phyloP scores from a whole-genome alignment of 371 early-diverging fungal species.

The Mucor saturninus region DNA sequence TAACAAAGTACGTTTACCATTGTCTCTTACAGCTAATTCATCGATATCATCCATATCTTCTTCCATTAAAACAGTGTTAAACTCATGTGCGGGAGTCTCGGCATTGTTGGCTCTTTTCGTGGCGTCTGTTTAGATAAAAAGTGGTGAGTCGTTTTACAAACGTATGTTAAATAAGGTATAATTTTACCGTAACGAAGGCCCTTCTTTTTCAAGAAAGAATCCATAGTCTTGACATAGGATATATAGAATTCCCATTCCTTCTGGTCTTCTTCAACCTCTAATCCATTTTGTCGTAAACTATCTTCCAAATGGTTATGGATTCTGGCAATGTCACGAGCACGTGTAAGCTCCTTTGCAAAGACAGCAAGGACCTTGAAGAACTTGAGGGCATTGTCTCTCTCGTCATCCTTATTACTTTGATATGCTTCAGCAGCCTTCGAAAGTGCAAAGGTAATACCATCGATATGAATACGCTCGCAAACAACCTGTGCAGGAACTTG shows the following conservation, averaged over 20 bases:
- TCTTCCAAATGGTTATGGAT: slow-evolving; percentile 48
- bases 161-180: neutral
- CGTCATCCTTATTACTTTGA: slow-evolving; percentile 27
- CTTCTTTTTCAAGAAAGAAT: slow-evolving; percentile 45
- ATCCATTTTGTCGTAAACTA: slow-evolving; percentile 25
- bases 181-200: slow-evolving; percentile 49
- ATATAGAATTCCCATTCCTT: slow-evolving; percentile 54
- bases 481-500: slow-evolving; percentile 34
- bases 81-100: slow-evolving; percentile 34
- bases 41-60: slow-evolving; percentile 16
- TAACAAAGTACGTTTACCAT: slow-evolving; percentile 14
- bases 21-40: neutral
- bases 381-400: slow-evolving; percentile 32
- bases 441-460: slow-evolving; percentile 42
- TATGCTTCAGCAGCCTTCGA: slow-evolving; percentile 38
- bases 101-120: slow-evolving; percentile 29
- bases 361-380: slow-evolving; percentile 47
- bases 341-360: slow-evolving; percentile 36
- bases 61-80: slow-evolving; percentile 22
- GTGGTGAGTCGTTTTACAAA: too few relatives aligned
- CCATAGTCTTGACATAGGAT: slow-evolving; percentile 42
- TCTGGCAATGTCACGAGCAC: slow-evolving; percentile 51
- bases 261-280: slow-evolving; percentile 24
- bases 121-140: slow-evolving; percentile 11
- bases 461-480: slow-evolving; percentile 43